Evolutionary conservation across 148 eudicot genomes (phyloP), one percentile per base, ranked within the genome.

Genomic region (Spergularia bocconei): DNA sequence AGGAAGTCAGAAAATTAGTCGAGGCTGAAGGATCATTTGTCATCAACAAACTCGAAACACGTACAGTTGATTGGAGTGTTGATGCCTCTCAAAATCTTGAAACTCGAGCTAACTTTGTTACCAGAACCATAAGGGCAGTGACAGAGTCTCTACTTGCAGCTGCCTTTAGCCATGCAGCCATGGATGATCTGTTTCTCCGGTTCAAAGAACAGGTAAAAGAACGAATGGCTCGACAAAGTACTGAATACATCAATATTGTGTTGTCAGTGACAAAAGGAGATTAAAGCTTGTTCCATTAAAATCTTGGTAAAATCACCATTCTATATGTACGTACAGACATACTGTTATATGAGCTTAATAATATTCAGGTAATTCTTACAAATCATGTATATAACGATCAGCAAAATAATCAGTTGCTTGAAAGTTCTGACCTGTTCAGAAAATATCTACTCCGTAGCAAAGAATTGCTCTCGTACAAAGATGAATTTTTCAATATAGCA

Each of bases 1-100:
- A 82, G 25, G 90, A 90, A 74, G 78, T 86, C 19, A 80, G 69
- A 71, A 29, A 74, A 39, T 23, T 83, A 67, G 71, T 76, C 0
- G 78, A 79, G 25, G 69, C 71, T 3, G 82, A 77, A 74, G 85
- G 82, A 50, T 83, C 80, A 23, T 83, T 79, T 57, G 53, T n/a
- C 33, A 9, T 79, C 55, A 36, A 76, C 75, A 76, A 73, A 63
- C 61, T 69, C 10, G 77, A 76, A 72, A 51, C 79, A 39, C 76
- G 76, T 63, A 67, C 67, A 55, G 41, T 79, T 11, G 79, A 79
- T 55, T 83, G 80, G 82, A 77, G 79, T 10, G 29, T 77, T 20
- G 77, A 77, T 10, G 66, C 75, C 69, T 66, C 61, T 8, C 63
- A 65, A 51, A 52, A 14, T 50, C 66, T 78, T 0, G 29, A 73